Conservation (phyloP, 1,284 basidiomycete species). For the Sanghuangporus weigelae region DNA sequence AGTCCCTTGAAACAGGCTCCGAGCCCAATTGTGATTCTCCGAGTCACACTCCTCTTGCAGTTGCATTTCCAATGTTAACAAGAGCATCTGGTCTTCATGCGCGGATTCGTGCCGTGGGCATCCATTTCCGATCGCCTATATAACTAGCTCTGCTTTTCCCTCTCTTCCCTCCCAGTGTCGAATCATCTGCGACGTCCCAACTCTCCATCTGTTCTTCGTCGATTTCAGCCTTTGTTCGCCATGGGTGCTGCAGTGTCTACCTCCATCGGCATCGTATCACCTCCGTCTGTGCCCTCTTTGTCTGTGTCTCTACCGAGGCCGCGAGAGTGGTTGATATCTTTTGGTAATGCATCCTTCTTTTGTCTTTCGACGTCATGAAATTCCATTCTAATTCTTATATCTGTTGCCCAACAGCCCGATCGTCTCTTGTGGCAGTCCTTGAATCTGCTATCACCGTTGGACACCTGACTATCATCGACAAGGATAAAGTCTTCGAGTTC, state of each 20-base stretch:
- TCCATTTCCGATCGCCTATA: neutral
- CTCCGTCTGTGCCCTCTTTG: slow-evolving; percentile 11
- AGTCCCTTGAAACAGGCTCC: slow-evolving; percentile 11
- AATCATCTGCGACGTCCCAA: neutral
- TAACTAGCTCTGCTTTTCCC: neutral
- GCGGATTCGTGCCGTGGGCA: neutral
- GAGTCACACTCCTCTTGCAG: neutral
- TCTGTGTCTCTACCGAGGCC: slow-evolving; percentile 16
- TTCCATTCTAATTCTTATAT: neutral
- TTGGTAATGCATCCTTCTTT: slow-evolving; percentile 4
- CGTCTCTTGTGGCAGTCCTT: slow-evolving; percentile 57
- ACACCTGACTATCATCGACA: slow-evolving; percentile 58
- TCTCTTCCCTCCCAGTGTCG: neutral
- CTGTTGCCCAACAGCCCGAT: slow-evolving; percentile 42
- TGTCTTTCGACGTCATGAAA: neutral
- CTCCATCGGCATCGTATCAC: slow-evolving; percentile 15
- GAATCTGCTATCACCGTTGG: slow-evolving; percentile 53
- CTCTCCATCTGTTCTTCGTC: neutral
- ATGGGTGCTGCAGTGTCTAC: slow-evolving; percentile 15
- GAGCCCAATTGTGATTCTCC: neutral
- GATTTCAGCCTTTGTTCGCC: neutral
- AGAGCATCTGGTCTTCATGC: neutral
- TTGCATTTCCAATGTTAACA: slow-evolving; percentile 7
- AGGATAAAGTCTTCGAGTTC: slow-evolving; percentile 50
- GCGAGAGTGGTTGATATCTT: slow-evolving; percentile 9